Evolutionary conservation across 805 yeast species (phyloP), one percentile per base, ranked within the genome.

Genomic region (Wickerhamomyces sydowiorum): DNA sequence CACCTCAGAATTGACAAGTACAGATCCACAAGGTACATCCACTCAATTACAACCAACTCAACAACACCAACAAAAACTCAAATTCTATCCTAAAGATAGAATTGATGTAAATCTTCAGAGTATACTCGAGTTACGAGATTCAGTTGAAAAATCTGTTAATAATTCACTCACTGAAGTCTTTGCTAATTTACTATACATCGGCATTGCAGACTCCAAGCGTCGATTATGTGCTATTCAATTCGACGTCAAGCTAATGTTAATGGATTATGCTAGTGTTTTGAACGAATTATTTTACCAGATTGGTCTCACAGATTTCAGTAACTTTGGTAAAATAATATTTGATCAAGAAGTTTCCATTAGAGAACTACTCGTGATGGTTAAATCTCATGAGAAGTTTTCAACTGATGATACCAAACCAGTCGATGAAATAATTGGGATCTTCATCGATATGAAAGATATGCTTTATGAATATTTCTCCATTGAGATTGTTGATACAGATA

Each of bases 141-240:
- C 72, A 12, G 72, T 82, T 1, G 77, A 78, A 34, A 49, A 51
- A 0, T 47, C 59, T 0, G 64, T 75, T 0, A 73, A 81, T 55
- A 57, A 64, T n/a, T 71, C 72, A 5, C 61, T 91, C 20, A 82
- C 95, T 0, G 73, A 77, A 34, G 61, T 87, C 2, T 79, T 91
- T 60, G 72, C 82, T 8, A 77, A 84, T 41, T 75, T 83, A 38
- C 76, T 82, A 0, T 86, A 73, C 55, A 82, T 93, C 8, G 99
- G 99, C 0, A 64, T 91, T 3, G 90, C 86, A 2, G 98, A 91
- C 57, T 73, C 74, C 10, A 56, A 62, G 12, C 73, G 78, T 46
- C 66, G 97, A 35, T 65, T 91, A 18, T 81, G 85, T 13, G 84
- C 96, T n/a, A 69, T 91, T 35, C 99, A 93, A 58, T 75, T 80